Evolutionary conservation across 1,284 basidiomycete species (phyloP).

Genomic region (Marasmius oreades): DNA sequence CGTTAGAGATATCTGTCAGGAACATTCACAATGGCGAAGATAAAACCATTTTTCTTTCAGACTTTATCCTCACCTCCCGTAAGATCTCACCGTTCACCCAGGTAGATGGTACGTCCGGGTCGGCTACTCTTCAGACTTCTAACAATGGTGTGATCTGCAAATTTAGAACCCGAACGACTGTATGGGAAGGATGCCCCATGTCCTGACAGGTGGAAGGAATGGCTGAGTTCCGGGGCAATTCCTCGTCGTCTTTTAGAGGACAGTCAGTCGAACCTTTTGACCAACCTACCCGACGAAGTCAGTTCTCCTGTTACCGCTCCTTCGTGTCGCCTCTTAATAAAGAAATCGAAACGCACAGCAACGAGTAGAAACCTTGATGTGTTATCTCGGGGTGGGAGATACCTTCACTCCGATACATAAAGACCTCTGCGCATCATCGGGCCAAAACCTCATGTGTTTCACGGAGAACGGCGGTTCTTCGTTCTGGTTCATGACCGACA

Average conservation of each 20-base stretch:
- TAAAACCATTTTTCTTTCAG: slow-evolving; percentile 35
- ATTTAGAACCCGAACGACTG: slow-evolving; percentile 52
- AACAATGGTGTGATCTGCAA: too few species aligned
- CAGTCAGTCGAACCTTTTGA: slow-evolving; percentile 51
- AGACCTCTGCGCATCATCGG: slow-evolving; percentile 74
- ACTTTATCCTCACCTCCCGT: slow-evolving; percentile 44
- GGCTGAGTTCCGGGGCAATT: slow-evolving; percentile 48
- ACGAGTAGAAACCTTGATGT: slow-evolving; percentile 71
- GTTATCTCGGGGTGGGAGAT: slow-evolving; percentile 72
- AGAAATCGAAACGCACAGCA: slow-evolving; percentile 31
- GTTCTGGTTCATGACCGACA: slow-evolving; percentile 79
- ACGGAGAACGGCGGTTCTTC: slow-evolving; percentile 65
- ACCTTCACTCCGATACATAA: slow-evolving; percentile 79
- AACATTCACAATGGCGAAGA: slow-evolving; percentile 53
- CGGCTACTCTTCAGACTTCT: background rate
- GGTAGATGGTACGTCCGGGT: slow-evolving; percentile 35
- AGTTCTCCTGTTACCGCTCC: slow-evolving; percentile 13
- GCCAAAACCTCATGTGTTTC: slow-evolving; percentile 79
- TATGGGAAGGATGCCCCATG: slow-evolving; percentile 76
- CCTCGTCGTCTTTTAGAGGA: slow-evolving; percentile 48
- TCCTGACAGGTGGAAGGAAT: slow-evolving; percentile 57
- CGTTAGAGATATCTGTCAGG: slow-evolving; percentile 47
- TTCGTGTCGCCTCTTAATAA: background rate
- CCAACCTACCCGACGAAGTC: slow-evolving; percentile 46
- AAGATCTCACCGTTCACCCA: slow-evolving; percentile 27